Evolutionary conservation across 805 yeast species (phyloP).

Genomic region (Candida endomychidarum): DNA sequence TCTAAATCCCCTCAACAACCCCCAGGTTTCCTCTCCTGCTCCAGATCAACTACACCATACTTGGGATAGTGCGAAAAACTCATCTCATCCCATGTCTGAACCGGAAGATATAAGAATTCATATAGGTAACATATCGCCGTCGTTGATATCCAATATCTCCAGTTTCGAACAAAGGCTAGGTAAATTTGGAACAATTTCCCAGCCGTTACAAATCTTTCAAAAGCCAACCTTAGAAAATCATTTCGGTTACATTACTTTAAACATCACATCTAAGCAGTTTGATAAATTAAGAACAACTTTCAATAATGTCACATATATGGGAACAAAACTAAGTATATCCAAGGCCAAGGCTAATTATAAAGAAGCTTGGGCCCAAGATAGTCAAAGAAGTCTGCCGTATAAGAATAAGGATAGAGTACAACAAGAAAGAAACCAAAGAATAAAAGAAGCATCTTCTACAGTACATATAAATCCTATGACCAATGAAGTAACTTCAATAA

Average conservation of each 20-base stretch:
- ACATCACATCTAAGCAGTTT: constrained; percentile 45
- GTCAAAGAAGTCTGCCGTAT: constrained; percentile 35
- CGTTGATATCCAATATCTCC: constrained; percentile 43
- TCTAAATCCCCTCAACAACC: neutral
- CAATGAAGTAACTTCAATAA: constrained; percentile 17
- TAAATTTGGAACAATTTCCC: constrained; percentile 57
- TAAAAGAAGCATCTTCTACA: constrained; percentile 40
- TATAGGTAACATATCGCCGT: constrained; percentile 65
- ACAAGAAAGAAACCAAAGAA: constrained; percentile 35
- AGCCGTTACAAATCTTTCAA: constrained; percentile 50
- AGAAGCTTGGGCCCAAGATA: constrained; percentile 47
- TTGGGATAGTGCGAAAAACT: constrained; percentile 2
- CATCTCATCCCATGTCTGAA: constrained; percentile 6
- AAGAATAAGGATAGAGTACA: constrained; percentile 21
- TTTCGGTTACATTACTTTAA: constrained; percentile 69
- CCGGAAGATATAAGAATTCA: constrained; percentile 42
- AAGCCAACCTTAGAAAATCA: constrained; percentile 54
- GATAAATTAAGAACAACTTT: constrained; percentile 54
- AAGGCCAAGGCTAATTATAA: constrained; percentile 59
- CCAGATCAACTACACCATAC: no score
- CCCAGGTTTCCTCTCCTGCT: no score
- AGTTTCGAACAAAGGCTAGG: constrained; percentile 57
- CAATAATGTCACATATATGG: constrained; percentile 75
- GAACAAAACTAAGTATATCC: constrained; percentile 59
- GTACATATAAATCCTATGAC: constrained; percentile 24